A percentile compares a stretch with the other conserved stretches of the same genome.
phyloP scores from a whole-genome alignment of 768 basidiomycete species.

The Lyophyllum shimeji region DNA sequence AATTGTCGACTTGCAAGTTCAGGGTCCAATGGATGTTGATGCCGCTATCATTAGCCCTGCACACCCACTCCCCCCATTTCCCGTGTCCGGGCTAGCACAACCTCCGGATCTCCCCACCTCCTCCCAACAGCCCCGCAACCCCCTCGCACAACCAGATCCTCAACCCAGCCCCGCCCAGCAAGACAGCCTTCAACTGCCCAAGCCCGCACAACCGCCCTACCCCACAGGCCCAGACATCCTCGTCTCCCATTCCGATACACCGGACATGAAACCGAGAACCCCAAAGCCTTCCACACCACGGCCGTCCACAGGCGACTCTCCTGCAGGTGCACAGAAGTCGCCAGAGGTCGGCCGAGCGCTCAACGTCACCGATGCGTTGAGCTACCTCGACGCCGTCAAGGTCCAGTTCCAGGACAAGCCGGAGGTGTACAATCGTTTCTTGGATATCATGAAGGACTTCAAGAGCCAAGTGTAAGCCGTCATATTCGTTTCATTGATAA shows the following conservation, averaged over 20 bases:
- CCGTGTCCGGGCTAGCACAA: slow-evolving; percentile 9
- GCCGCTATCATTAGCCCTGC: slow-evolving; percentile 18
- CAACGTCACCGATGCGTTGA: slow-evolving; percentile 91
- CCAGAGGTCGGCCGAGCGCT: slow-evolving; percentile 57
- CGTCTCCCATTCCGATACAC: not conserved
- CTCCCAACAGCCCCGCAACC: too few relatives aligned
- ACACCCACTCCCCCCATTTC: slow-evolving; percentile 20
- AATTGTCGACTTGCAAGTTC: too few relatives aligned
- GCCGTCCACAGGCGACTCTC: slow-evolving; percentile 32
- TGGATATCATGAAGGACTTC: slow-evolving; percentile 99
- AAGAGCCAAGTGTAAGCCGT: slow-evolving; percentile 85
- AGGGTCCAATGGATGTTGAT: slow-evolving; percentile 23
- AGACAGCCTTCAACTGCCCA: too few relatives aligned
- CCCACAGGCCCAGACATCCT: not conserved
- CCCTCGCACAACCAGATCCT: too few relatives aligned
- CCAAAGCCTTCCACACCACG: slow-evolving; percentile 31
- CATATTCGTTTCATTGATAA: not conserved
- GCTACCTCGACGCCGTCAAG: slow-evolving; percentile 94
- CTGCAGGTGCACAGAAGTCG: slow-evolving; percentile 28
- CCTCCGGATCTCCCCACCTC: slow-evolving; percentile 10
- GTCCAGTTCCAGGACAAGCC: slow-evolving; percentile 86
- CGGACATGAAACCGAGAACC: slow-evolving; percentile 12
- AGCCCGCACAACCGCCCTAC: slow-evolving; percentile 7
- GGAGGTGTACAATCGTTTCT: slow-evolving; percentile 91
- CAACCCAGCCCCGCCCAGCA: too few relatives aligned